phyloP scores from a whole-genome alignment of 177 flowering plant species.

The Vitis hybrid region DNA sequence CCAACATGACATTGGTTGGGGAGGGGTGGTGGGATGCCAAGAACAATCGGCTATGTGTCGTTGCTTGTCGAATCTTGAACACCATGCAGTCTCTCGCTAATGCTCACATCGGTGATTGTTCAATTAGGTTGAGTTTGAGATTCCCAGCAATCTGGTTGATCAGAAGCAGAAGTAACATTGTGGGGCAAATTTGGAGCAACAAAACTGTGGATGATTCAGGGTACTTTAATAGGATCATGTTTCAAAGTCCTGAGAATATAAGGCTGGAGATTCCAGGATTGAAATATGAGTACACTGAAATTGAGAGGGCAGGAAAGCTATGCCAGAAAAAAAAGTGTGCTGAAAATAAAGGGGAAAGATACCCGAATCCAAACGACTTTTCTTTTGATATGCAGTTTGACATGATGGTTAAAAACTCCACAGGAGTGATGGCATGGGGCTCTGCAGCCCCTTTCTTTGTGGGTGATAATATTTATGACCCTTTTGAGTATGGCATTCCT shows the following conservation, averaged over 20 bases:
- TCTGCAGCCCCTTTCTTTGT: constrained; percentile 35
- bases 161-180: constrained; percentile 26
- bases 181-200: constrained; percentile 58
- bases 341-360: constrained; percentile 22
- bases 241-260: constrained; percentile 13
- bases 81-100: constrained; percentile 16
- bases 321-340: constrained; percentile 32
- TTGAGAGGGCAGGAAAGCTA: constrained; percentile 23
- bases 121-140: constrained; percentile 41
- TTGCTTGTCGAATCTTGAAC: constrained; percentile 47
- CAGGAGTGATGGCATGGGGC: constrained; percentile 31
- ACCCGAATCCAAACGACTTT: constrained; percentile 34
- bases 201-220: constrained; percentile 35
- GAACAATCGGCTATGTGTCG: constrained; percentile 30
- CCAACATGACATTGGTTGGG: constrained; percentile 39
- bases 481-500: too few relatives aligned
- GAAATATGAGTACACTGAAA: constrained; percentile 51
- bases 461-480: constrained; percentile 31
- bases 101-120: constrained; percentile 55
- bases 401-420: constrained; percentile 26
- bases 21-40: constrained; percentile 62
- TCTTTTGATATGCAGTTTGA: constrained; percentile 51
- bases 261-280: constrained; percentile 18
- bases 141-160: constrained; percentile 45
- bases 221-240: constrained; percentile 38